Evolutionary conservation across 140 eudicot species (phyloP), one percentile per base, ranked within the genome.

Genomic region (Stevia rebaudiana): DNA sequence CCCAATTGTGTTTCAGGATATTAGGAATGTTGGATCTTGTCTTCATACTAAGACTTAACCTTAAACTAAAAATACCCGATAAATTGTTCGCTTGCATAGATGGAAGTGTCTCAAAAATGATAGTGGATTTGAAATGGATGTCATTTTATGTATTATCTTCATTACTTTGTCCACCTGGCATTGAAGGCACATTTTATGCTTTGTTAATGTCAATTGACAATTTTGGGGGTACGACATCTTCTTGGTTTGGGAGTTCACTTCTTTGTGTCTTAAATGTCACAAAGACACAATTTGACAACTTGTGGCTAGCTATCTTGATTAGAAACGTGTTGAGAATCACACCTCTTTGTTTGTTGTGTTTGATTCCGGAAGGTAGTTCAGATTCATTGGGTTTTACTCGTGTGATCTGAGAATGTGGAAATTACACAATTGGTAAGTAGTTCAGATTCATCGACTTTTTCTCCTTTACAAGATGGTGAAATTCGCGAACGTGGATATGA

Each of bases 81-180:
- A 77, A 63, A 60, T 35, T 88, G 36, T 83, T 85, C 61, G 95
- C 79, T 9, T 94, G 88, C 12, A 74, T 85, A 62, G 99, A 92
- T 56, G 84, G 84, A 47, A 78, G 77, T 5, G 81, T 84, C 24
- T 74, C 79, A 51, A 80, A 72, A 69, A 65, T 88, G 90, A 83
- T 88, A 3, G 88, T 80, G 11, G 83, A 90, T 22, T 80, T 92
- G 49, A 88, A 84, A 72, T 92, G 99, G 99, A 85, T 92, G 99
- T 97, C 96, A 2, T 84, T 92, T 70, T 94, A 88, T 52, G 99
- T 31, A 88, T 92, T 10, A 92, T 90, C 67, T 84, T 97, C 24
- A 92, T 80, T 92, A 67, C n/a, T n/a, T n/a, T 92, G 99, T 11
- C 99, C 99, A 0, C 78, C 92, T 0, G 98, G 98, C n/a, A 92